Conservation (phyloP, 371 early-diverging fungal species). For the Thermomucor indicae-seudaticae region DNA sequence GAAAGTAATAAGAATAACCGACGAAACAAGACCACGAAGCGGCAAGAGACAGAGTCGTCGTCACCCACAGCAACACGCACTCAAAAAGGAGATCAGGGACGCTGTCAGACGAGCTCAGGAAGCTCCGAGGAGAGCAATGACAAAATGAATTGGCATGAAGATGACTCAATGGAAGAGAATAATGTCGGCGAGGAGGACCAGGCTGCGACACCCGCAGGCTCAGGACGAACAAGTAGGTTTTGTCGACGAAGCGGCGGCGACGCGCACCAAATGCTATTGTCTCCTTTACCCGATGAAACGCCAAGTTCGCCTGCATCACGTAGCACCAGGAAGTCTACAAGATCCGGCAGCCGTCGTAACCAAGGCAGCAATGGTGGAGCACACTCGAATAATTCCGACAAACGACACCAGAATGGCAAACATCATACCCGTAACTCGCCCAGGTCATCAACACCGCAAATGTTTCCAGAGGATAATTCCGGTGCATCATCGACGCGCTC, state of each 20-base stretch:
- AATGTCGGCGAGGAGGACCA: too few relatives aligned
- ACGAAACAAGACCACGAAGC: constrained; percentile 14
- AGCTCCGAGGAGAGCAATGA: too few relatives aligned
- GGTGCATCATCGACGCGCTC: constrained; percentile 4
- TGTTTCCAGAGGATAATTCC: neutral
- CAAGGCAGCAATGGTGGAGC: constrained; percentile 4
- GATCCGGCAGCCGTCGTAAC: constrained; percentile 2
- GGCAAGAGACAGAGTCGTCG: constrained; percentile 2
- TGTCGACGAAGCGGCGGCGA: neutral
- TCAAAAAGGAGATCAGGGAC: neutral
- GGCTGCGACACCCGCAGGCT: too few relatives aligned
- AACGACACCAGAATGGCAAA: constrained; percentile 2
- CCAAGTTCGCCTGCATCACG: constrained; percentile 10
- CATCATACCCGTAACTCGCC: constrained; percentile 7
- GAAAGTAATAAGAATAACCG: constrained; percentile 27
- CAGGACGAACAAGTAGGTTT: neutral
- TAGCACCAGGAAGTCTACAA: constrained; percentile 11
- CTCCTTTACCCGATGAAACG: constrained; percentile 13
- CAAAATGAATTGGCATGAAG: neutral
- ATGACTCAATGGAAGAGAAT: too few relatives aligned
- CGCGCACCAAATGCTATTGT: neutral
- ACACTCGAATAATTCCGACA: constrained; percentile 1
- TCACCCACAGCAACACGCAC: constrained; percentile 7
- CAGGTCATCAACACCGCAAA: constrained; percentile 12
- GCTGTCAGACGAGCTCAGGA: neutral